Conservation (phyloP, 1,284 basidiomycete species). For the Quambalaria eucalypti region DNA sequence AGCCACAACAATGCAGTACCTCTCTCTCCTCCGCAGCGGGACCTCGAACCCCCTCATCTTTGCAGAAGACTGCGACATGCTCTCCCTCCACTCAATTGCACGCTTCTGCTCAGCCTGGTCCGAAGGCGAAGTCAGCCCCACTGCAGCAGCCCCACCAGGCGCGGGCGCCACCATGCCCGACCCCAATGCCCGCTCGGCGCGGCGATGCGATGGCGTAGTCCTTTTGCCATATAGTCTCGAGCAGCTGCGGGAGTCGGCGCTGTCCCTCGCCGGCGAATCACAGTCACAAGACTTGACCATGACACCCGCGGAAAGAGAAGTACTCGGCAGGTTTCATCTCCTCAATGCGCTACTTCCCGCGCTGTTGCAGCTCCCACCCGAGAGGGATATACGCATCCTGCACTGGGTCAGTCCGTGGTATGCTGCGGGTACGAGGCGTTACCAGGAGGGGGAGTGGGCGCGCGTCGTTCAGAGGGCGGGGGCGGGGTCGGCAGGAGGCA, state of each 20-base stretch:
- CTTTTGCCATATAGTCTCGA: slow-evolving; percentile 9
- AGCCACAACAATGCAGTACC: slow-evolving; percentile 14
- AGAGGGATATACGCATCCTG: slow-evolving; percentile 34
- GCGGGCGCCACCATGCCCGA: neutral
- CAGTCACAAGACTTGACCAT: neutral
- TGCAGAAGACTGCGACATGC: slow-evolving; percentile 38
- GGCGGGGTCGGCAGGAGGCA: neutral
- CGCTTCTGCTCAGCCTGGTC: slow-evolving; percentile 32
- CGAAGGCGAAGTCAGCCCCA: slow-evolving; percentile 9
- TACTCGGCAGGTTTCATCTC: slow-evolving; percentile 30
- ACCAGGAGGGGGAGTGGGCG: slow-evolving; percentile 9
- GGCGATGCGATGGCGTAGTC: slow-evolving; percentile 12
- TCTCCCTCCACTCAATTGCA: slow-evolving; percentile 14
- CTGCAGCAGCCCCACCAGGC: neutral
- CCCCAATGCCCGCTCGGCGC: neutral
- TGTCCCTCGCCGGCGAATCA: neutral
- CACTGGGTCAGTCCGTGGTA: slow-evolving; percentile 34
- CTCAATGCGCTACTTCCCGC: slow-evolving; percentile 30
- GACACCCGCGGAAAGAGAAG: slow-evolving; percentile 16
- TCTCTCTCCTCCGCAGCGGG: slow-evolving; percentile 31
- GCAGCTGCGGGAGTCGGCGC: neutral
- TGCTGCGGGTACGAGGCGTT: slow-evolving; percentile 24
- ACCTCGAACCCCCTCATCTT: slow-evolving; percentile 32
- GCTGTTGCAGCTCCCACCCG: slow-evolving; percentile 26
- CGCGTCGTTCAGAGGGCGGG: neutral